Percentiles rank a stretch among this genome's conserved stretches.
phyloP scores from a whole-genome alignment of 306 rosid genomes.

The Hippophae gyantsensis region DNA sequence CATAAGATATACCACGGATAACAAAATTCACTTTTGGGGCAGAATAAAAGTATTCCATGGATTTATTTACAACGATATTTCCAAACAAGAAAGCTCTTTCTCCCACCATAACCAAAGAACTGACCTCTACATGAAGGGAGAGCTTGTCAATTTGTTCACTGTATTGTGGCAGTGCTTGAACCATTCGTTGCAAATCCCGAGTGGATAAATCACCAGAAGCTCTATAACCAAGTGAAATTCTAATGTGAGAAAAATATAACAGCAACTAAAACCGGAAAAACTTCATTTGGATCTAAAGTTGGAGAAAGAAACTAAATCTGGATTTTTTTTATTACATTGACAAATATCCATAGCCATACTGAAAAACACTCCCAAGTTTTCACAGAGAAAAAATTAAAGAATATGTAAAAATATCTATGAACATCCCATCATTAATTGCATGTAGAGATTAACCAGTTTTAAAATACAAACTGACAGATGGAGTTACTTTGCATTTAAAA shows the following conservation, averaged over 20 bases:
- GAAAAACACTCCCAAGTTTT: too few species aligned
- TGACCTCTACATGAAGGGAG: constrained; percentile 92
- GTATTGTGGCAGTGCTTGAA: constrained; percentile 97
- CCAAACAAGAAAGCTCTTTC: neutral
- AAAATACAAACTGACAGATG: too few species aligned
- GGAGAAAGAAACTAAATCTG: constrained; percentile 1
- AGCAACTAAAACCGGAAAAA: neutral
- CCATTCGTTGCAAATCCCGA: constrained; percentile 87
- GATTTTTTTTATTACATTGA: neutral
- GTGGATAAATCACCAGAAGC: constrained; percentile 72
- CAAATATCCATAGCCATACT: too few species aligned
- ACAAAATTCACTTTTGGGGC: too few species aligned
- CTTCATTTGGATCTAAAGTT: neutral
- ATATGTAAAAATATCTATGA: too few species aligned
- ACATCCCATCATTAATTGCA: too few species aligned
- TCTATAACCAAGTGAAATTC: constrained; percentile 32
- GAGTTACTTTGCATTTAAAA: too few species aligned
- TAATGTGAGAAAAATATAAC: constrained; percentile 14
- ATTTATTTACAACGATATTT: neutral
- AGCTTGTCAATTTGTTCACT: constrained; percentile 95
- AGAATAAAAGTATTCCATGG: too few species aligned
- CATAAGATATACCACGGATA: neutral
- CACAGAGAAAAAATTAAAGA: too few species aligned
- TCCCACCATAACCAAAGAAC: constrained; percentile 24
- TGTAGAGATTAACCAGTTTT: too few species aligned